These are phyloP conservation scores for Ajuga reptans DNA, from an alignment of 305 asterid species.

Conservation along the genomic window DNA sequence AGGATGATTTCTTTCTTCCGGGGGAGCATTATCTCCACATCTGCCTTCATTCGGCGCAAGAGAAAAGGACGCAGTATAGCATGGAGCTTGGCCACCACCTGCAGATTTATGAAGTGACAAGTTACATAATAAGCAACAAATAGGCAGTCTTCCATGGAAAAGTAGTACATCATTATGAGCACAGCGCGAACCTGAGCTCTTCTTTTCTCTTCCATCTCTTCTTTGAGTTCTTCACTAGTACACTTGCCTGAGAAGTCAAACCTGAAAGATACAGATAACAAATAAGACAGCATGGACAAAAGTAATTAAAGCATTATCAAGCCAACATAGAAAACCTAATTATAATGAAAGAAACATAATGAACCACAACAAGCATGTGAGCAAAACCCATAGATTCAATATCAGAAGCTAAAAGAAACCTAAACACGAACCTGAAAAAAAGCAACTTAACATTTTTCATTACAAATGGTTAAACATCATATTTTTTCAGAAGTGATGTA, in stretches of 20 bases:
- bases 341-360: background rate
- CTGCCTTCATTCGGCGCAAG: conserved; percentile 81
- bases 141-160: background rate
- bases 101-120: conserved; percentile 21
- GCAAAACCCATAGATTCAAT: background rate
- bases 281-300: conserved; percentile 6
- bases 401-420: background rate
- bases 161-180: background rate
- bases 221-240: conserved; percentile 50
- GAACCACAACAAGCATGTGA: background rate
- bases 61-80: conserved; percentile 92
- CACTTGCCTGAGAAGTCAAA: conserved; percentile 84
- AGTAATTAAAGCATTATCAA: background rate
- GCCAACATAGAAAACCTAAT: background rate
- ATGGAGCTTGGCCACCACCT: conserved; percentile 96
- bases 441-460: background rate
- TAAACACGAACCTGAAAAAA: background rate
- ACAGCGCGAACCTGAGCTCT: conserved; percentile 52
- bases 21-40: conserved; percentile 83
- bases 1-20: conserved; percentile 84
- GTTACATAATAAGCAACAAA: conserved; percentile 13
- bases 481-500: too few species aligned
- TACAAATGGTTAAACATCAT: too few species aligned
- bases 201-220: conserved; percentile 80
- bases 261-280: conserved; percentile 42